A percentile compares a stretch with the other conserved stretches of the same genome.
phyloP scores from a whole-genome alignment of 257 asterid genomes.

The Solanum chiquidenum region DNA sequence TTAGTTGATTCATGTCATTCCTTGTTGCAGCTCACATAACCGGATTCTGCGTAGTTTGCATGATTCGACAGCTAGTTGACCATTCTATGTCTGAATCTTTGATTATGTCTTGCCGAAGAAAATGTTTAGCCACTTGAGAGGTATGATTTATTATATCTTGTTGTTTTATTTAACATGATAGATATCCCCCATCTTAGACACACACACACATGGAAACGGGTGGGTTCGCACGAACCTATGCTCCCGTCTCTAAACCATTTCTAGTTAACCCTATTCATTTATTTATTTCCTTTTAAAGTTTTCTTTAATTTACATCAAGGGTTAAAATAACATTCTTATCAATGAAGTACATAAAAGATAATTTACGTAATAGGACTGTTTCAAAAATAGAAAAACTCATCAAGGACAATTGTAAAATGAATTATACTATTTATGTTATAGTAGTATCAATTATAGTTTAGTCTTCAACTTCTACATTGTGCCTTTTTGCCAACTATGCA shows the following conservation, averaged over 20 bases:
- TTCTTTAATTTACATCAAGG: background rate
- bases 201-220: background rate
- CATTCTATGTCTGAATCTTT: constrained; percentile 16
- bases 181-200: background rate
- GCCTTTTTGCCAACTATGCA: background rate
- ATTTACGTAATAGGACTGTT: background rate
- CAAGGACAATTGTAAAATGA: background rate
- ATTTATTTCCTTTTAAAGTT: background rate
- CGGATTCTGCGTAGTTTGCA: constrained; percentile 37
- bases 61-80: constrained; percentile 31
- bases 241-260: background rate
- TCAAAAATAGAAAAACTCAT: background rate
- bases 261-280: background rate
- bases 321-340: no score
- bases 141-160: constrained; percentile 43
- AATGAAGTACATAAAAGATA: background rate
- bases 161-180: background rate
- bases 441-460: background rate
- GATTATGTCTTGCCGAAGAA: constrained; percentile 20
- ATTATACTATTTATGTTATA: no score
- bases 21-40: constrained; percentile 26
- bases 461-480: background rate
- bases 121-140: constrained; percentile 45
- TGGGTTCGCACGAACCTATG: background rate
- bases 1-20: constrained; percentile 16